Evolutionary conservation across 2,329 filamentous ascomycete genomes (phyloP), one percentile per base, ranked within the genome.

Genomic region (Sarocladium brachiariae): DNA sequence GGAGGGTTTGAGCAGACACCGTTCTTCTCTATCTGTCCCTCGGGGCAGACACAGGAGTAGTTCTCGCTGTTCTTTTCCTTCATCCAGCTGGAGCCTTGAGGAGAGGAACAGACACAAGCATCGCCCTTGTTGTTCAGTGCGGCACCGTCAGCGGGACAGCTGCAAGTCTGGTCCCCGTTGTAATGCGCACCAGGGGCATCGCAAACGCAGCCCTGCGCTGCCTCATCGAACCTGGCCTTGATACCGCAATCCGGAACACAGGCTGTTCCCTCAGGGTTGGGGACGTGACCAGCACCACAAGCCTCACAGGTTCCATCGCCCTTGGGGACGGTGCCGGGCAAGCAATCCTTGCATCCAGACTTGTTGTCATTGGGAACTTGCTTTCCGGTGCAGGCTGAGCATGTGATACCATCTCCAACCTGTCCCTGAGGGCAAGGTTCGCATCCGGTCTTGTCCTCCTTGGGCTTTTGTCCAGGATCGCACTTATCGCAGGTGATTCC

Each of bases 101-200:
- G 43, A 3, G 10, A n/a, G n/a, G 24, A 33, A 19, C 43, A 47
- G 43, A 47, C 43, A 23, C 43, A 47, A 4, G 18, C 24, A 27
- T 34, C 21, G 19, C 43, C 43, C 8, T 27, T 43, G 19, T 9
- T 25, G 23, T 23, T 33, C 4, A 47, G 43, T 4, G n/a, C 18
- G 13, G 43, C 43, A 34, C 43, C 27, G 7, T 31, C 25, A 16
- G 19, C 24, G 9, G 43, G 43, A 21, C 43, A 47, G 43, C 43
- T 47, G 43, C 43, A 47, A 33, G 43, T 47, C 25, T 47, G 43
- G 43, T 47, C 43, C 14, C 43, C 43, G 18, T 16, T 11, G 18
- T 47, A 47, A 7, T 47, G n/a, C 4, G 43, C 43, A 14, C 43
- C 43, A 33, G 43, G 43, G 23, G 43, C 43, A 25, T 47, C 43